Conservation (phyloP, 2,329 filamentous ascomycete genomes). For the Nannizziopsis barbatae region DNA sequence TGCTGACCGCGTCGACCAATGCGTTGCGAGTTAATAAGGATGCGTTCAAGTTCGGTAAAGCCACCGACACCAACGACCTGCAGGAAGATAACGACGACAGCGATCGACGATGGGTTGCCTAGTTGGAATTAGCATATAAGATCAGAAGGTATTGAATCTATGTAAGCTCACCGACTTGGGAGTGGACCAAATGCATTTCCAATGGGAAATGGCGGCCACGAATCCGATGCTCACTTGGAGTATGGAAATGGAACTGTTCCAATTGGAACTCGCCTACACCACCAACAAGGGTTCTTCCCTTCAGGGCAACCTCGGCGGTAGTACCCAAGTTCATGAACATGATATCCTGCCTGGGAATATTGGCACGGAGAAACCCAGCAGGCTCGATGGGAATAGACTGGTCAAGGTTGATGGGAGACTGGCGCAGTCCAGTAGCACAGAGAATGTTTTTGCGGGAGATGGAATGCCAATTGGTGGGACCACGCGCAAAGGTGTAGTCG, state of each 20-base stretch:
- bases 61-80: slow-evolving; percentile 1
- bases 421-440: slow-evolving; percentile 41
- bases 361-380: slow-evolving; percentile 16
- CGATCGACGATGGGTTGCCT: slow-evolving; percentile 6
- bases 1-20: slow-evolving; percentile 2
- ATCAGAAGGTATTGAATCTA: neutral
- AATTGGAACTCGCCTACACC: slow-evolving; percentile 35
- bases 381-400: slow-evolving; percentile 16
- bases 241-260: slow-evolving; percentile 51
- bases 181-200: slow-evolving; percentile 48
- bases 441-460: slow-evolving; percentile 36
- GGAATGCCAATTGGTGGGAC: slow-evolving; percentile 45
- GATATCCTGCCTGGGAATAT: slow-evolving; percentile 18
- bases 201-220: slow-evolving; percentile 39
- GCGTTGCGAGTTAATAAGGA: neutral
- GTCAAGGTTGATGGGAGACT: slow-evolving; percentile 48
- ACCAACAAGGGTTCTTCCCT: slow-evolving; percentile 37
- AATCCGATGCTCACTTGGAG: slow-evolving; percentile 48
- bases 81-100: slow-evolving; percentile 6
- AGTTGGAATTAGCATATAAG: neutral
- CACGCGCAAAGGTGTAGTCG: slow-evolving; percentile 34
- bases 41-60: slow-evolving; percentile 6
- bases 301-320: slow-evolving; percentile 42
- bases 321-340: slow-evolving; percentile 39
- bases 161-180: slow-evolving; percentile 2